Percentiles rank a stretch among this genome's conserved stretches.
Conservation (phyloP, 2,329 filamentous ascomycete genomes). For the Trichoderma koningii region DNA sequence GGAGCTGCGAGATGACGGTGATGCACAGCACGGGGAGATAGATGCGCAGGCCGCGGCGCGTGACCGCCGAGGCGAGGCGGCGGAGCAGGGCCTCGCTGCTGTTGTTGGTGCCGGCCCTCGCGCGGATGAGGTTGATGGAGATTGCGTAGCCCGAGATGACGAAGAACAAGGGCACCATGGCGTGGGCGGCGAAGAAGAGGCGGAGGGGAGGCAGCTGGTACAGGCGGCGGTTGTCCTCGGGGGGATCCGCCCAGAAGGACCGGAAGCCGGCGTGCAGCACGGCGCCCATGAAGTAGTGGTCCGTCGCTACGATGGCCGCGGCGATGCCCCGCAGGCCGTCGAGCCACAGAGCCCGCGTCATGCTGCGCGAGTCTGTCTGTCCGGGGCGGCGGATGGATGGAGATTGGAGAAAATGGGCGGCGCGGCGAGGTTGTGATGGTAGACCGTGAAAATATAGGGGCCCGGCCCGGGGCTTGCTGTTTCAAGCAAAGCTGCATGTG, state of each 20-base stretch:
- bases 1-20: constrained; percentile 13
- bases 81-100: constrained; percentile 14
- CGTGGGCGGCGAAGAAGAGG: constrained; percentile 15
- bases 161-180: constrained; percentile 24
- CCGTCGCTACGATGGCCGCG: constrained; percentile 20
- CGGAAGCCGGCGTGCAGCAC: constrained; percentile 20
- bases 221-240: constrained; percentile 16
- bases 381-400: background rate
- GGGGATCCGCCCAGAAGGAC: constrained; percentile 22
- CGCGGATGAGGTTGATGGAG: constrained; percentile 19
- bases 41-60: constrained; percentile 20
- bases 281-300: constrained; percentile 24
- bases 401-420: background rate
- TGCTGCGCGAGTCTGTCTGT: background rate
- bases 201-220: constrained; percentile 16
- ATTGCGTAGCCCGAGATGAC: constrained; percentile 20
- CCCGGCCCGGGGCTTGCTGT: constrained; percentile 4
- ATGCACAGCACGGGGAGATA: constrained; percentile 15
- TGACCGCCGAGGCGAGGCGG: constrained; percentile 13
- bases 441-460: background rate
- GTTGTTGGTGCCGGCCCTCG: background rate
- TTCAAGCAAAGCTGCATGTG: constrained; percentile 11
- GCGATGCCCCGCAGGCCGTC: constrained; percentile 23
- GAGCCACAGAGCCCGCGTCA: constrained; percentile 19
- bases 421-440: background rate